Base-by-base conservation (phyloP, 345 rosid species). In the Euclidium syriacum region DNA sequence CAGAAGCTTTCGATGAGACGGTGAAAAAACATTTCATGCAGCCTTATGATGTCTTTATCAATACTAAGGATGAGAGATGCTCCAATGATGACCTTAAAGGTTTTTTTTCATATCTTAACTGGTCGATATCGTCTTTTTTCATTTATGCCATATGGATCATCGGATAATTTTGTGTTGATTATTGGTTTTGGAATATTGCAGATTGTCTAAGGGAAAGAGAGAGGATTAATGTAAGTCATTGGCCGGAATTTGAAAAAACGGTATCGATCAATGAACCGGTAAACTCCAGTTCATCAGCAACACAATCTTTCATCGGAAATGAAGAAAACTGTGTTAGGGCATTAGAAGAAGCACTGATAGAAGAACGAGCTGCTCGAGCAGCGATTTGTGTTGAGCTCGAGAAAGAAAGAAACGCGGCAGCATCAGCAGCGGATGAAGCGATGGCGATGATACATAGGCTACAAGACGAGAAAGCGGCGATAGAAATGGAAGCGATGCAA, bases 401-500 rank as follows among this genome's bases (percentile, higher is more conserved):
- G 64, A 81, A 85, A 54, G 91, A 85, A 75, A 83, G 91, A 75
- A 81, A 29, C 66, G 87, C 91, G 17, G 85, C 91, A 56, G 84
- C 88, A 58, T 68, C 81, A 29, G 91, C 91, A 50, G 85, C 88
- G 7, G 91, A 85, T 43, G 95, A 87, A 76, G 84, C 88, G 7
- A 85, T 87, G 88, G 84, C 91, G 20, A 83, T 85, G 95, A 83
- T 83, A 50, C 62, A 78, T 36, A 82, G 84, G 48, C 73, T 85
- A 6, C 91, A 85, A 67, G 83, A 85, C 60, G 95, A 85, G 74
- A 85, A 85, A 72, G 91, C 88, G 10, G 14, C 74, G 0, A 29
- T 83, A 25, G 85, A 81, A 62, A 87, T 85, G 88, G 85, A 83
- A 72, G 83, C 85, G n/a, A 79, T 77, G 79, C 91, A 87, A 10